phyloP scores from a whole-genome alignment of 2,329 filamentous ascomycete genomes.

The Helicocarpus griseus region DNA sequence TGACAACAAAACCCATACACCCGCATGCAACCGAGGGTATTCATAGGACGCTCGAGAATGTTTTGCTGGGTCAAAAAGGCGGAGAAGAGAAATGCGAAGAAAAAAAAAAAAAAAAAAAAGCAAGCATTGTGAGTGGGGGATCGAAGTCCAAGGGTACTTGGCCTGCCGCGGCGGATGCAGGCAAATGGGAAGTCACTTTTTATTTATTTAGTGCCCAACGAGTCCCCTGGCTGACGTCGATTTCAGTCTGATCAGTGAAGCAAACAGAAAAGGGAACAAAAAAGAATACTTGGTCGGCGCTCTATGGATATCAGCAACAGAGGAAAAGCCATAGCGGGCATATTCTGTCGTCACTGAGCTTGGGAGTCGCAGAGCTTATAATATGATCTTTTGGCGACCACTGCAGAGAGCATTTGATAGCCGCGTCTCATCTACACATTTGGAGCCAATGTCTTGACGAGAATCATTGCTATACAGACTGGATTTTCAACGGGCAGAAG shows the following conservation, averaged over 20 bases:
- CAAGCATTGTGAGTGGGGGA: background rate
- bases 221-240: background rate
- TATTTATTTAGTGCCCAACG: constrained; percentile 6
- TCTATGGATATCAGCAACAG: background rate
- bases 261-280: background rate
- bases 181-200: background rate
- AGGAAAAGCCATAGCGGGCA: too few species aligned
- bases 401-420: too few species aligned
- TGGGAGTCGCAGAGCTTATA: background rate
- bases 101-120: background rate
- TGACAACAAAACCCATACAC: background rate
- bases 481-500: too few species aligned
- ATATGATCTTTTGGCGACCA: too few species aligned
- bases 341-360: background rate
- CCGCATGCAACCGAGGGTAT: background rate
- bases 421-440: background rate
- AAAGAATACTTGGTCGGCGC: constrained; percentile 4
- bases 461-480: too few species aligned
- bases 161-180: background rate
- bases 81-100: background rate
- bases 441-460: background rate
- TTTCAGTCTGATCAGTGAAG: constrained; percentile 5
- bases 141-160: background rate
- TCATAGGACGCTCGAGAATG: background rate
- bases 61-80: background rate